phyloP scores from a whole-genome alignment of 2,329 filamentous ascomycete species.

The Beauveria bassiana region DNA sequence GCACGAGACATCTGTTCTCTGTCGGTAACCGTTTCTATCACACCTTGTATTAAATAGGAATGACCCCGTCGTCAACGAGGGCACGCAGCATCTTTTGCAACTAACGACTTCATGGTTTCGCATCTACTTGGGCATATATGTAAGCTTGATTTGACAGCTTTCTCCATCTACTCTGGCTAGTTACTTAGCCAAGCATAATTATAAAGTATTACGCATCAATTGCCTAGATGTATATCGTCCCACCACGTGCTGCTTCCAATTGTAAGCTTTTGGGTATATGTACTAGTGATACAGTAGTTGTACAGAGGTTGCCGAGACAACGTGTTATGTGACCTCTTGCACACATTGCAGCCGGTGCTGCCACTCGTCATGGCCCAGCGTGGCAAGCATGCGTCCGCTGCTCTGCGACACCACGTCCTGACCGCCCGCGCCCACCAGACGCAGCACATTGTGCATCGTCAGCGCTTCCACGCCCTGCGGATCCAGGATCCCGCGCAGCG shows the following conservation, averaged over 20 bases:
- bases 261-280: not conserved
- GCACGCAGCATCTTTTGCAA: not conserved
- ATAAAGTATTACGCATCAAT: not conserved
- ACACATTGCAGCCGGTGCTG: constrained; percentile 16
- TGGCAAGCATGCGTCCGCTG: constrained; percentile 22
- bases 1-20: not conserved
- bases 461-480: constrained; percentile 14
- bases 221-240: no score
- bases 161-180: not conserved
- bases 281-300: constrained; percentile 4
- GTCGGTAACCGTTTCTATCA: not conserved
- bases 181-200: constrained; percentile 1
- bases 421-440: constrained; percentile 25
- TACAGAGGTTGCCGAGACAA: not conserved
- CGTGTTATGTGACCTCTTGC: not conserved
- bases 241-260: not conserved
- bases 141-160: not conserved
- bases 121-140: not conserved
- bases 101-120: constrained; percentile 16
- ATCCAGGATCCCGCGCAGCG: constrained; percentile 13
- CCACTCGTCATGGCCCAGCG: constrained; percentile 31
- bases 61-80: not conserved
- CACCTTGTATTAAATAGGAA: constrained; percentile 7
- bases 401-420: constrained; percentile 21
- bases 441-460: constrained; percentile 22